Conservation (phyloP, 306 rosid species). For the Vicia sativa region DNA sequence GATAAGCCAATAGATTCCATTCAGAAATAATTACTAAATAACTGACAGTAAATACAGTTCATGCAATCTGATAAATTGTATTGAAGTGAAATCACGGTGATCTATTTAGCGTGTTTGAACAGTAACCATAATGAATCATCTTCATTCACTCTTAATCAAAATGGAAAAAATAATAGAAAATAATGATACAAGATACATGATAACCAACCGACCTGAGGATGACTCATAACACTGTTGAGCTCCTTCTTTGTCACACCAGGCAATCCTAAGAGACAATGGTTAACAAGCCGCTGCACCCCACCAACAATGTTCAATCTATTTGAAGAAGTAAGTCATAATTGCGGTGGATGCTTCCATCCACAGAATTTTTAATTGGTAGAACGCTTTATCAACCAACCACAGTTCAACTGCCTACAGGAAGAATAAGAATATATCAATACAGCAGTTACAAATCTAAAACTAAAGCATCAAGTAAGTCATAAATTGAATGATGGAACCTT, state of each 20-base stretch:
- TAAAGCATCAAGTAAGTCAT: constrained; percentile 21
- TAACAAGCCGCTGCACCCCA: constrained; percentile 73
- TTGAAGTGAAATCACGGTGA: not conserved
- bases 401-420: constrained; percentile 82
- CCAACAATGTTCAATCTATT: constrained; percentile 84
- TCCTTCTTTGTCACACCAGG: constrained; percentile 74
- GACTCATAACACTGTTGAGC: constrained; percentile 70
- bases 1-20: constrained; percentile 5
- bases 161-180: too few species aligned
- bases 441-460: constrained; percentile 12
- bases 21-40: not conserved
- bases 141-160: too few species aligned
- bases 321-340: constrained; percentile 91
- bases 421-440: constrained; percentile 28
- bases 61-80: constrained; percentile 23
- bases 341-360: constrained; percentile 88
- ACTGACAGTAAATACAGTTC: not conserved
- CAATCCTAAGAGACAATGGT: constrained; percentile 87
- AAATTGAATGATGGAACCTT: constrained; percentile 55
- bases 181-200: not conserved
- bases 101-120: constrained; percentile 32
- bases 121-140: constrained; percentile 19
- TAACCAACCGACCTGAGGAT: constrained; percentile 74
- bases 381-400: constrained; percentile 93
- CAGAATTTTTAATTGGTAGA: constrained; percentile 90